A percentile compares a stretch with the other conserved stretches of the same genome.
These are phyloP conservation scores for Xerocomus cyaneibrunnescens DNA, from an alignment of 1,284 basidiomycete species.

Conservation along the genomic window DNA sequence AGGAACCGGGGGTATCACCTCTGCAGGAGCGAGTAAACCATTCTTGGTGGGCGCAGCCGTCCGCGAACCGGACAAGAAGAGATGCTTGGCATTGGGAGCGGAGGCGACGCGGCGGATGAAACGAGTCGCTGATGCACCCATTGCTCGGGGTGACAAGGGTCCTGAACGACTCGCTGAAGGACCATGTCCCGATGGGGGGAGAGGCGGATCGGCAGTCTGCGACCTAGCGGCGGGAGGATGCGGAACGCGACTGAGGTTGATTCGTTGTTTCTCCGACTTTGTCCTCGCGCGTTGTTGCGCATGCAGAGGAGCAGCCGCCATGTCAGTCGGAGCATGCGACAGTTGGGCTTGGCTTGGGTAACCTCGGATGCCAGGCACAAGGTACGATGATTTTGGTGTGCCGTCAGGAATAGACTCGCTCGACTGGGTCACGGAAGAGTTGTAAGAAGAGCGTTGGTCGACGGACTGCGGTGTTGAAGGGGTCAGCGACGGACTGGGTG, in stretches of 20 bases:
- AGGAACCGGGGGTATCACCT: slow-evolving; percentile 52
- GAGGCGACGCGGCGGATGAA: slow-evolving; percentile 95
- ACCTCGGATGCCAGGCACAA: slow-evolving; percentile 35
- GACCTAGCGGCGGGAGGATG: slow-evolving; percentile 28
- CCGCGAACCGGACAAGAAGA: slow-evolving; percentile 65
- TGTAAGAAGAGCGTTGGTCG: slow-evolving; percentile 65
- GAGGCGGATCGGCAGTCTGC: slow-evolving; percentile 38
- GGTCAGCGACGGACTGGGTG: slow-evolving; percentile 49
- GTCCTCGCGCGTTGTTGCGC: slow-evolving; percentile 45
- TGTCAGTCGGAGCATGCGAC: slow-evolving; percentile 38
- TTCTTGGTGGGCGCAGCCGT: slow-evolving; percentile 63
- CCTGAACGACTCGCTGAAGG: slow-evolving; percentile 36
- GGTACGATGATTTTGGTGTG: slow-evolving; percentile 35
- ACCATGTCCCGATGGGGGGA: slow-evolving; percentile 36
- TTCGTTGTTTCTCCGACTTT: slow-evolving; percentile 59
- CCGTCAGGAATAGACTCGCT: slow-evolving; percentile 54
- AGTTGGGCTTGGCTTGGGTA: slow-evolving; percentile 34
- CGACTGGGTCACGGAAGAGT: slow-evolving; percentile 68
- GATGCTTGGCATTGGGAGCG: slow-evolving; percentile 92
- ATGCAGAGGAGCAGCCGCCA: slow-evolving; percentile 30
- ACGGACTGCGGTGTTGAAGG: slow-evolving; percentile 47
- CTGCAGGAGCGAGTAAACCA: slow-evolving; percentile 71
- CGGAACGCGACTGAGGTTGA: slow-evolving; percentile 18
- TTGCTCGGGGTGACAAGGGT: slow-evolving; percentile 58
- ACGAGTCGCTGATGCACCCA: slow-evolving; percentile 71